Evolutionary conservation across 257 asterid genomes (phyloP).

Genomic region (Rhazya stricta): DNA sequence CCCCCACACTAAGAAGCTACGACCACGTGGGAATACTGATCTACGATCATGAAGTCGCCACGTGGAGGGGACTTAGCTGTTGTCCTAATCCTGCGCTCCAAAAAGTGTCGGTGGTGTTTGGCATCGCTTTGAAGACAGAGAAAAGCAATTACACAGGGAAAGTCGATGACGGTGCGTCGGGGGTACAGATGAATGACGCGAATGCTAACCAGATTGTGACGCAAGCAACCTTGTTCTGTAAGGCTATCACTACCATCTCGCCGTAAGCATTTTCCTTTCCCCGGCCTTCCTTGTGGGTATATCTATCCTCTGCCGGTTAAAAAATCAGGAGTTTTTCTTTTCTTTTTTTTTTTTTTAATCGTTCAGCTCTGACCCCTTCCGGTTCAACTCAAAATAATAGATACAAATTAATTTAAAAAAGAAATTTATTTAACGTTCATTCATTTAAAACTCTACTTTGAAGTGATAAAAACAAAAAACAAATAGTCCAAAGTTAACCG

Average conservation of each 20-base stretch:
- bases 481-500: neutral
- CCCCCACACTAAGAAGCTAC: neutral
- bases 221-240: constrained; percentile 8
- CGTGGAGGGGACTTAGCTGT: constrained; percentile 5
- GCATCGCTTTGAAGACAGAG: constrained; percentile 11
- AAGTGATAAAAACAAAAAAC: neutral
- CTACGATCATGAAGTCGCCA: neutral
- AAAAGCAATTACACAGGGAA: constrained; percentile 6
- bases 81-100: constrained; percentile 26
- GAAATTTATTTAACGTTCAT: too few species aligned
- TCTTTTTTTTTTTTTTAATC: neutral
- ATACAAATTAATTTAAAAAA: too few species aligned
- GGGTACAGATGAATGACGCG: constrained; percentile 14
- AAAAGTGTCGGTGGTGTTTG: constrained; percentile 54
- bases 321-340: neutral
- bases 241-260: constrained; percentile 11
- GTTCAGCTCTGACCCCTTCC: too few species aligned
- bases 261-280: neutral
- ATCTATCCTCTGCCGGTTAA: neutral
- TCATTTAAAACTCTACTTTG: neutral
- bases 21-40: constrained; percentile 12
- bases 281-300: neutral
- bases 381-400: too few species aligned
- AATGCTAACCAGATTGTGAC: constrained; percentile 4
- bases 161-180: neutral